Conservation (phyloP, 768 basidiomycete genomes). For the Trametes cingulata region DNA sequence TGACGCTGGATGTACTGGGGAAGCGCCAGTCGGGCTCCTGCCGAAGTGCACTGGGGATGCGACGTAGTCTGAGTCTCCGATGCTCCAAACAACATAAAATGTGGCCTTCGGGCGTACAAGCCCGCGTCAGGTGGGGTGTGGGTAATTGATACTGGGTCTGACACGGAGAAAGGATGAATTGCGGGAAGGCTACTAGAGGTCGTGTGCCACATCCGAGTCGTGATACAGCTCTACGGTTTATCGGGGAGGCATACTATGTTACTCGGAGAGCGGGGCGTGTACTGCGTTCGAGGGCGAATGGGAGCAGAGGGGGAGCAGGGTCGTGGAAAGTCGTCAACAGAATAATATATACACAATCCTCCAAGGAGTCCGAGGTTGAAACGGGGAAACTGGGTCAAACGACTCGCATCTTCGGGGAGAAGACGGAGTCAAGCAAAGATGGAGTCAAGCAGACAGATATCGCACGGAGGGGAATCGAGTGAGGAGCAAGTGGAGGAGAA, state of each 20-base stretch:
- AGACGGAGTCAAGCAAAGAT: too few species aligned
- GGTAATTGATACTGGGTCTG: too few species aligned
- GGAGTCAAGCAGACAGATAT: not conserved
- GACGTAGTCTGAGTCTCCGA: too few species aligned
- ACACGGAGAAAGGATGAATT: too few species aligned
- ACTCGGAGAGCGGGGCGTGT: not conserved
- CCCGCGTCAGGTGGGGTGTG: too few species aligned
- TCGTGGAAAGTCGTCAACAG: conserved; percentile 1
- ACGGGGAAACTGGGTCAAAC: too few species aligned
- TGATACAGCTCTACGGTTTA: not conserved
- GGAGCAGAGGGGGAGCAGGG: not conserved
- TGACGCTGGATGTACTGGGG: too few species aligned
- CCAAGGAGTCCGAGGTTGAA: not conserved
- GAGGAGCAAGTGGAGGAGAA: not conserved
- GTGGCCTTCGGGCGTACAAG: too few species aligned
- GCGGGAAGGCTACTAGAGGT: too few species aligned
- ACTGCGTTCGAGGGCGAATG: not conserved
- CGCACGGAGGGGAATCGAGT: not conserved
- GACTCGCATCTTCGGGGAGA: not conserved
- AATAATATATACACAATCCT: conserved; percentile 1
- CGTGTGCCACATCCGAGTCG: not conserved
- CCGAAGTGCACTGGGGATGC: too few species aligned
- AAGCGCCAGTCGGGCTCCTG: too few species aligned
- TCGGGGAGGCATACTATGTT: not conserved
- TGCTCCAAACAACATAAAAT: too few species aligned